A percentile compares a stretch with the other conserved stretches of the same genome.
These are phyloP conservation scores for Polyplosphaeria fusca DNA, from an alignment of 495 filamentous ascomycete species.

Conservation along the genomic window DNA sequence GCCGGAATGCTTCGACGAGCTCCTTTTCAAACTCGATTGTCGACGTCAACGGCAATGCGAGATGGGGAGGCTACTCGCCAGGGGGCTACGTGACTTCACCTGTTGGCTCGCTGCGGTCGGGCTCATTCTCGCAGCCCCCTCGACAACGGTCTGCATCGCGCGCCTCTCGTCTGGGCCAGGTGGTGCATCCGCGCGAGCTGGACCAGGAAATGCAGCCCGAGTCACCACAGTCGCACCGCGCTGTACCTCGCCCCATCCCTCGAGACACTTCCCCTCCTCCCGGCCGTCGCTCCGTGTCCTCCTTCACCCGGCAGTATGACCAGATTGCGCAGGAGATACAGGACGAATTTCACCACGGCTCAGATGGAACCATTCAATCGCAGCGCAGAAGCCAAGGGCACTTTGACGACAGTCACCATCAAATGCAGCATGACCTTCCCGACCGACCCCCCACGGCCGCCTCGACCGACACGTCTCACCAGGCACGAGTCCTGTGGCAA, in stretches of 20 bases:
- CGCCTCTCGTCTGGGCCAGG: slow-evolving; percentile 33
- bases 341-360: slow-evolving; percentile 18
- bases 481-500: slow-evolving; percentile 66
- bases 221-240: slow-evolving; percentile 11
- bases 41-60: slow-evolving; percentile 61
- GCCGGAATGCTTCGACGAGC: slow-evolving; percentile 49
- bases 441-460: slow-evolving; percentile 49
- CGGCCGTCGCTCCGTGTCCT: slow-evolving; percentile 40
- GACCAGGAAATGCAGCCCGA: slow-evolving; percentile 5
- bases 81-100: slow-evolving; percentile 64
- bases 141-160: slow-evolving; percentile 58
- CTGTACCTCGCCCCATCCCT: slow-evolving; percentile 27
- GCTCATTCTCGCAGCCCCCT: slow-evolving; percentile 35
- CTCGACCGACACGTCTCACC: slow-evolving; percentile 66
- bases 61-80: slow-evolving; percentile 70
- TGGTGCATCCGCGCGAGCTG: slow-evolving; percentile 23
- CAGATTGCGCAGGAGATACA: slow-evolving; percentile 33
- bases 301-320: slow-evolving; percentile 33
- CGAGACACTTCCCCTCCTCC: slow-evolving; percentile 24
- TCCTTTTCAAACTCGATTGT: slow-evolving; percentile 61
- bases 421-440: slow-evolving; percentile 33
- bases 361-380: background rate
- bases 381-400: background rate
- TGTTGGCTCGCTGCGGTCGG: slow-evolving; percentile 58
- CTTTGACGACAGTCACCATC: slow-evolving; percentile 1